These are phyloP conservation scores for Podila verticillata DNA, from an alignment of 192 early-diverging fungal genomes.

Conservation along the genomic window DNA sequence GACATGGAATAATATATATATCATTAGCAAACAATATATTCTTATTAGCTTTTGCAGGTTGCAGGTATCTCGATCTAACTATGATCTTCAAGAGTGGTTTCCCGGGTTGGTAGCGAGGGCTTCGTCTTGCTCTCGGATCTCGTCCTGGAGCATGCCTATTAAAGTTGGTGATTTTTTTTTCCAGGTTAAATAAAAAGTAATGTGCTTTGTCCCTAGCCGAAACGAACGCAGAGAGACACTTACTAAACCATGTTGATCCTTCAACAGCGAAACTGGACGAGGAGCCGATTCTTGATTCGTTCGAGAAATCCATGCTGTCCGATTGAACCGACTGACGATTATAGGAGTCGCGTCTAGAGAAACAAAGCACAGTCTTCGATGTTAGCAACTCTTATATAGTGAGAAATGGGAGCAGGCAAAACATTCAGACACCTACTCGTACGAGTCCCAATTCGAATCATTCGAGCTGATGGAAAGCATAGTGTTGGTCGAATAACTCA, in stretches of 20 bases:
- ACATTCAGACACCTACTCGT: slow-evolving; percentile 28
- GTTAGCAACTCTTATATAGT: neutral
- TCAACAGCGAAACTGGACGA: slow-evolving; percentile 16
- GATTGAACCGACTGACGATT: slow-evolving; percentile 15
- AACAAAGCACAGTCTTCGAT: no score
- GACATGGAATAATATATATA: no score
- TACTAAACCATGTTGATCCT: slow-evolving; percentile 40
- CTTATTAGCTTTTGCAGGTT: neutral
- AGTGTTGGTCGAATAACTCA: slow-evolving; percentile 21
- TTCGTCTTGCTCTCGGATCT: slow-evolving; percentile 12
- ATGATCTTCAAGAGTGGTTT: neutral
- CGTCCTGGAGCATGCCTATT: slow-evolving; percentile 4
- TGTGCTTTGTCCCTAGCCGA: no score
- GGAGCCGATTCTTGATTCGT: slow-evolving; percentile 9
- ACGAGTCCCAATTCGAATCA: slow-evolving; percentile 34
- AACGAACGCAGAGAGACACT: neutral
- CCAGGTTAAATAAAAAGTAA: no score
- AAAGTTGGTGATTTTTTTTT: no score
- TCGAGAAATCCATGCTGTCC: slow-evolving; percentile 19
- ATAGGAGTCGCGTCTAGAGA: slow-evolving; percentile 24
- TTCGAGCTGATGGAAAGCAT: slow-evolving; percentile 41
- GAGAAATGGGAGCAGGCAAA: neutral
- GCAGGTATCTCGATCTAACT: neutral
- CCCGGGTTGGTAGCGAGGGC: neutral
- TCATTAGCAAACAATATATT: neutral